Evolutionary conservation across 2,329 filamentous ascomycete species (phyloP), one percentile per base, ranked within the genome.

Genomic region (Cercospora beticola): DNA sequence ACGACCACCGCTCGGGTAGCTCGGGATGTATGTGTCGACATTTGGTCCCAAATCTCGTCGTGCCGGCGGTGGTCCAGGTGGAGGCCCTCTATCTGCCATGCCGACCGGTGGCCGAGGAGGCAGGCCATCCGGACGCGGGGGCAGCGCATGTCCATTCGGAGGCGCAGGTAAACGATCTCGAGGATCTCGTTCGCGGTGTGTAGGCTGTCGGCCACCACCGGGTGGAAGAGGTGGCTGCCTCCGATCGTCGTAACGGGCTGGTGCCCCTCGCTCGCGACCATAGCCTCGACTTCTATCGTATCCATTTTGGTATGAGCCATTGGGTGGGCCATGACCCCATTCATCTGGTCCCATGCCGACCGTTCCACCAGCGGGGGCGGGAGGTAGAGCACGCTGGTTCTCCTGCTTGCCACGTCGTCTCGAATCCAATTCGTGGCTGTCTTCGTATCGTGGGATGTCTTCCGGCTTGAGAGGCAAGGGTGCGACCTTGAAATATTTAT

Each of bases 351-450:
- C 87, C 75, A 93, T 88, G 14, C 94, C 94, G 3, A 97, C 93
- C 0, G 92, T 93, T 4, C 93, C 94, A 12, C 94, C 94, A 74
- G 94, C 93, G 0, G 95, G 95, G 0, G 94, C 95, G 12, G 95
- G 94, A 4, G 94, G 94, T 10, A 94, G 86, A 23, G 90, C 91
- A 23, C 91, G 91, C 76, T 92, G 92, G 76, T 95, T 90, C 68
- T 93, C 91, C 73, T 96, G 90, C 74, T 73, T 71, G 64, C 93
- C 94, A 80, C 94, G 96, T 78, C 93, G 89, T 62, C 94, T 88
- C 6, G 76, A 68, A 78, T 99, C 95, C n/a, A 98, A 84, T 80
- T 99, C 95, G 80, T 99, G 95, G 56, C 93, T 97, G 76, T 97
- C 94, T 77, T 97, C 92, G 76, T 97, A 98, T 16, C 84, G 87